Evolutionary conservation across 306 rosid species (phyloP).

Genomic region (Rubus parviflorus): DNA sequence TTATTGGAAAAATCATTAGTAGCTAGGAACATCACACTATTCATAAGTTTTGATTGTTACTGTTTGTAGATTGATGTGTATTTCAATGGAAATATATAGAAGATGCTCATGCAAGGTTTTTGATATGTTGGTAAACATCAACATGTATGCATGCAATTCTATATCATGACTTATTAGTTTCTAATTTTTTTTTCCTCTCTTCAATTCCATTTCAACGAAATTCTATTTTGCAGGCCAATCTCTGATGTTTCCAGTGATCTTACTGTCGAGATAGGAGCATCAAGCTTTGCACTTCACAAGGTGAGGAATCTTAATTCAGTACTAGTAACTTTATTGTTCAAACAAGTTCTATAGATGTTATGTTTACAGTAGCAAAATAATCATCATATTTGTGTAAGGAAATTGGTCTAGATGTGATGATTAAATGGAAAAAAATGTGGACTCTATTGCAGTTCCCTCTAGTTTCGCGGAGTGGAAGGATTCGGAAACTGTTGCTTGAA

Average conservation of each 20-base stretch:
- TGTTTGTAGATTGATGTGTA: conserved; percentile 20
- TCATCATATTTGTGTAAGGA: not conserved
- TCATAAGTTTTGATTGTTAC: conserved; percentile 37
- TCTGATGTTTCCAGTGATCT: conserved; percentile 97
- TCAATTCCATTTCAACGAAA: conserved; percentile 31
- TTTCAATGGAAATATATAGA: conserved; percentile 25
- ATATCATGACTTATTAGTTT: not conserved
- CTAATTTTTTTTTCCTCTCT: conserved; percentile 31
- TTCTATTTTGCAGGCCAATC: conserved; percentile 76
- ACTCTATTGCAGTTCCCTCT: conserved; percentile 74
- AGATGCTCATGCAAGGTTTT: conserved; percentile 33
- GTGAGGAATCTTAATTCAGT: conserved; percentile 37
- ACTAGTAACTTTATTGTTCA: not conserved
- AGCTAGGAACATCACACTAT: conserved; percentile 36
- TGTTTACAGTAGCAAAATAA: conserved; percentile 1
- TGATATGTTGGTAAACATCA: conserved; percentile 32
- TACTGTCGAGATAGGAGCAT: conserved; percentile 77
- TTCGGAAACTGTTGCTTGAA: conserved; percentile 70
- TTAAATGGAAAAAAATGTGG: not conserved
- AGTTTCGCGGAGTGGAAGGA: conserved; percentile 87
- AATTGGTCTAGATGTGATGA: not conserved
- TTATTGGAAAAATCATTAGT: conserved; percentile 41
- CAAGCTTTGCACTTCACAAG: conserved; percentile 93
- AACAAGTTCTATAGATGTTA: not conserved
- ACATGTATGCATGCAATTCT: conserved; percentile 40